phyloP scores from a whole-genome alignment of 805 yeast species.

The Suhomyces kilbournensis region DNA sequence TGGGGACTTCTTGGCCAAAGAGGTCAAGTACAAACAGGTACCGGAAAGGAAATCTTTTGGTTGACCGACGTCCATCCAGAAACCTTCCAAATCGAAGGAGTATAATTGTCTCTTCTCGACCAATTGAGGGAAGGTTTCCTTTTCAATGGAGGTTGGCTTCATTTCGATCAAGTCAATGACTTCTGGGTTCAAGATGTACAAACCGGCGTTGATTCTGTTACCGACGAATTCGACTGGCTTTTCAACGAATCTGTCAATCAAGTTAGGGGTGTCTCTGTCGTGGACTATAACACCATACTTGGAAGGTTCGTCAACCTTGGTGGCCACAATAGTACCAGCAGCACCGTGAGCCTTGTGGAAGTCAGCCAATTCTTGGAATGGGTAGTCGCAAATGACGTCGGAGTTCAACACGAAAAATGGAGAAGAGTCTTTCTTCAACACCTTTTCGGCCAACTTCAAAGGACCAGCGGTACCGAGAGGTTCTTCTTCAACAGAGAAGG shows the following conservation, averaged over 20 bases:
- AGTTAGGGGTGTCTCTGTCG: conserved; percentile 90
- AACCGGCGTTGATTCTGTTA: conserved; percentile 99
- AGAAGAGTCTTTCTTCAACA: conserved; percentile 88
- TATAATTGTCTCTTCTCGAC: conserved; percentile 85
- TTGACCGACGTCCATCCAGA: conserved; percentile 99
- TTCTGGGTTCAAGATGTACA: conserved; percentile 95
- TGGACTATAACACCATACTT: conserved; percentile 99
- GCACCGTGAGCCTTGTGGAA: conserved; percentile 97
- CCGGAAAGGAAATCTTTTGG: conserved; percentile 99
- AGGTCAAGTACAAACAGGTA: conserved; percentile 84
- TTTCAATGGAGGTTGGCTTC: conserved; percentile 98
- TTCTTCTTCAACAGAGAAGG: conserved; percentile 98
- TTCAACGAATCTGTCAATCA: conserved; percentile 98
- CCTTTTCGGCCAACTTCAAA: conserved; percentile 90
- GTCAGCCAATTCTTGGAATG: conserved; percentile 84
- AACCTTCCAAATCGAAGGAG: conserved; percentile 97
- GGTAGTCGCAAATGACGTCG: conserved; percentile 98
- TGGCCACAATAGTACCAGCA: conserved; percentile 97
- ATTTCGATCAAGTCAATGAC: conserved; percentile 95
- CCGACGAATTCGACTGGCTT: conserved; percentile 99
- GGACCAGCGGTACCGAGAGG: conserved; percentile 99
- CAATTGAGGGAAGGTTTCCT: conserved; percentile 97
- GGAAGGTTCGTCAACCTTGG: conserved; percentile 99
- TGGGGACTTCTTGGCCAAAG: conserved; percentile 79
- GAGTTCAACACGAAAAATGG: conserved; percentile 98